Base-by-base conservation (phyloP, 768 basidiomycete genomes). In the Antrodiella citrinella region DNA sequence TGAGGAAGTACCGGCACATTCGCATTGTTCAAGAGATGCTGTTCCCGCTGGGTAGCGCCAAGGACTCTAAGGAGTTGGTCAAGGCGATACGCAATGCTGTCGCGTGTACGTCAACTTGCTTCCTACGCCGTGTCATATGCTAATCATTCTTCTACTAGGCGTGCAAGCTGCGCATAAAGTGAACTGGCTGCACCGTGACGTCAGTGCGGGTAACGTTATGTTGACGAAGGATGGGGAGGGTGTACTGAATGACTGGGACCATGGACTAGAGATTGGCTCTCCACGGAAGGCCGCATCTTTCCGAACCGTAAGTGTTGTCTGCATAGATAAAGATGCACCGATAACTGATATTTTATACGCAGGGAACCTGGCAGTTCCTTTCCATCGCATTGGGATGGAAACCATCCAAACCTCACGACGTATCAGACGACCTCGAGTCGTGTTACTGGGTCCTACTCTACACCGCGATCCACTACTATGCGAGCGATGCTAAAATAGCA, bases 291-390 rank as follows among this genome's bases (percentile, higher is more conserved):
- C 30, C 7, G 30, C 30, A 15, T 35, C 30, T 15, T 7, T 15
- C 15, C 7, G 30, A 35, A 7, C 30, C 15, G 30, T 35, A 19
- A 43, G 41, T 43, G 7, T 7, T 7, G 30, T 35, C 15, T 15
- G 30, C 15, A 35, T 7, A 7, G 30, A 15, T 35, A n/a, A 35
- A 9, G 9, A 9, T 7, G 21, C 15, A 1, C 39, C 23, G n/a
- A 11, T n/a, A 2, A 26, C 48, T 20, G 15, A 4, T 24, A 15
- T 25, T 9, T 21, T 13, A 2, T 15, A 3, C 26, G n/a, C 20
- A 56, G 55, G 55, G 54, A 20, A 56, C 55, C 1, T 56, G 54
- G 54, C 48, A 51, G 40, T 56, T 46, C 48, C 45, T 55, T 46
- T 55, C 54, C 13, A 21, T 38, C 3, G n/a, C 13, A 18, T 25